Conservation (phyloP, 352 stramenopile species). For the Phytophthora ohioensis region DNA sequence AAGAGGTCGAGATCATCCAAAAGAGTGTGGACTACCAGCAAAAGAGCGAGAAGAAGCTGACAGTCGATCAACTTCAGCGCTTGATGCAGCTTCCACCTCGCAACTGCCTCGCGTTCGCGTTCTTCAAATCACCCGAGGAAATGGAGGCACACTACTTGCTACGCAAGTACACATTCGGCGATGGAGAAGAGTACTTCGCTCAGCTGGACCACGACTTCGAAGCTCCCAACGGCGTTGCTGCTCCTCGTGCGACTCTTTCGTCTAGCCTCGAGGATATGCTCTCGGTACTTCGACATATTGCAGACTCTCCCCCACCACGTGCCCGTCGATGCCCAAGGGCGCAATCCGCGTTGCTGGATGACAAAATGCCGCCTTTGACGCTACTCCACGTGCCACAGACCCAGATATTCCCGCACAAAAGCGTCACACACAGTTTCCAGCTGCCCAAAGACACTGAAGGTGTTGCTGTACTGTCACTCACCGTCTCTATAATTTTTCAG, state of each 20-base stretch:
- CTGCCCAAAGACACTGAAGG: slow-evolving; percentile 41
- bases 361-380: slow-evolving; percentile 34
- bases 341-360: slow-evolving; percentile 45
- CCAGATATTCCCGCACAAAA: slow-evolving; percentile 72
- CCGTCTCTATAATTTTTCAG: slow-evolving; percentile 75
- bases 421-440: slow-evolving; percentile 68
- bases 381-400: slow-evolving; percentile 54
- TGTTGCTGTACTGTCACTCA: slow-evolving; percentile 60
- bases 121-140: slow-evolving; percentile 68
- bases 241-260: slow-evolving; percentile 24
- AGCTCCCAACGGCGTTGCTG: slow-evolving; percentile 16
- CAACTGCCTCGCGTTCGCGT: slow-evolving; percentile 75
- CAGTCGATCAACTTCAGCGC: slow-evolving; percentile 55
- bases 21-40: slow-evolving; percentile 63
- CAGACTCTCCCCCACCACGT: slow-evolving; percentile 19
- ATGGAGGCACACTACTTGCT: slow-evolving; percentile 67
- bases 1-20: slow-evolving; percentile 72
- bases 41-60: slow-evolving; percentile 43
- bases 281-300: slow-evolving; percentile 37
- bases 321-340: slow-evolving; percentile 23
- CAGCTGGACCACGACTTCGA: slow-evolving; percentile 54
- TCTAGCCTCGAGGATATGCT: slow-evolving; percentile 51
- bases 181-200: slow-evolving; percentile 72
- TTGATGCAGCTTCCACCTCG: slow-evolving; percentile 65
- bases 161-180: slow-evolving; percentile 75